Conservation (phyloP, 2,329 filamentous ascomycete genomes). For the Macrophomina phaseolina region DNA sequence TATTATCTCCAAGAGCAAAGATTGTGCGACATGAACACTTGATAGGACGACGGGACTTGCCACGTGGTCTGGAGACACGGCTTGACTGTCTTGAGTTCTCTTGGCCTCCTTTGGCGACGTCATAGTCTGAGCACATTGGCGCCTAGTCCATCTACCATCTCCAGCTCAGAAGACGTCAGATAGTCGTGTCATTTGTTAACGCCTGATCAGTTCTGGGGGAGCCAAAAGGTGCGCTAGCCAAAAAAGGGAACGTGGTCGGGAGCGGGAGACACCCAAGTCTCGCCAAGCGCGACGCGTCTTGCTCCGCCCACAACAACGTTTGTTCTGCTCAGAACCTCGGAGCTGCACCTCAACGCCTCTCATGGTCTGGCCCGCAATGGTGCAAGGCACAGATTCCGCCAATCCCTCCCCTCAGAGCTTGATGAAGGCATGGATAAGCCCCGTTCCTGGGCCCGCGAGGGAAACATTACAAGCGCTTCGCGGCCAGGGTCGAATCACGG, state of each 20-base stretch:
- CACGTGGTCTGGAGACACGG: background rate
- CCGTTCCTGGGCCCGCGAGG: slow-evolving; percentile 1
- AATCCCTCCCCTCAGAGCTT: background rate
- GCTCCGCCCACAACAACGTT: background rate
- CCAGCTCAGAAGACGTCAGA: too few relatives aligned
- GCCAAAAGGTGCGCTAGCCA: background rate
- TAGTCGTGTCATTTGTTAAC: too few relatives aligned
- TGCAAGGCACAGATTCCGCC: background rate
- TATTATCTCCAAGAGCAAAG: too few relatives aligned
- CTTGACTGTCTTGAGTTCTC: background rate
- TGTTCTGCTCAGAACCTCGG: background rate
- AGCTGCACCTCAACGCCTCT: background rate
- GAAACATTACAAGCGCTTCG: slow-evolving; percentile 1
- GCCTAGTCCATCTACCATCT: too few relatives aligned
- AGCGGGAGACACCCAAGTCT: background rate
- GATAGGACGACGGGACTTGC: background rate
- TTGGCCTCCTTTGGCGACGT: background rate
- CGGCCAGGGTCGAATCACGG: background rate
- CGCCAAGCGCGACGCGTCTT: slow-evolving; percentile 10
- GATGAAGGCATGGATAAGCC: background rate
- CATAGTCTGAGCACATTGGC: background rate
- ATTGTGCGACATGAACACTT: too few relatives aligned
- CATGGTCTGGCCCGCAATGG: background rate
- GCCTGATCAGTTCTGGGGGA: background rate
- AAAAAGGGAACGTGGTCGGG: background rate